Conservation (phyloP, 1,284 basidiomycete genomes). For the Apiotrichum montevideense region DNA sequence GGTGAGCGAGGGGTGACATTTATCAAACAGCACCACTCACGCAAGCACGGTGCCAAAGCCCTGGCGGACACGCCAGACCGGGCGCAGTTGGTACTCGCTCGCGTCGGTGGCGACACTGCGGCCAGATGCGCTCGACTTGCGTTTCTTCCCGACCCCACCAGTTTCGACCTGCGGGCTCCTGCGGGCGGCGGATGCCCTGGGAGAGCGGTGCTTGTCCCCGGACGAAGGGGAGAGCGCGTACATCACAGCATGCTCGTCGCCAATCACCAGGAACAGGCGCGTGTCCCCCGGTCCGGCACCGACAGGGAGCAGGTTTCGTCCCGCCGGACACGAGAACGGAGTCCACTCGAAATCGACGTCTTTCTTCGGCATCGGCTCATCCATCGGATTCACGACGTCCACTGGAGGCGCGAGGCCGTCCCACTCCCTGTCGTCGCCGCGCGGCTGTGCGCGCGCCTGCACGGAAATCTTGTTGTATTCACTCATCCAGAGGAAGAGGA, state of each 20-base stretch:
- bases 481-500: slow-evolving; percentile 57
- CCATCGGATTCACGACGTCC: slow-evolving; percentile 55
- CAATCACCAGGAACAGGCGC: slow-evolving; percentile 30
- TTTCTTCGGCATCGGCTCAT: slow-evolving; percentile 4
- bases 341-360: slow-evolving; percentile 30
- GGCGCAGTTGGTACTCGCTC: slow-evolving; percentile 26
- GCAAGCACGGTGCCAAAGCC: slow-evolving; percentile 43
- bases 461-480: slow-evolving; percentile 53
- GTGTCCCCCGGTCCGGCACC: neutral
- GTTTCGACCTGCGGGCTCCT: slow-evolving; percentile 36
- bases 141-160: slow-evolving; percentile 28
- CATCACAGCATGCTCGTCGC: slow-evolving; percentile 41
- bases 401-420: slow-evolving; percentile 31
- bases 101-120: slow-evolving; percentile 13
- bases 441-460: slow-evolving; percentile 56
- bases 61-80: slow-evolving; percentile 41
- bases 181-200: slow-evolving; percentile 21
- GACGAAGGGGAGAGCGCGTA: slow-evolving; percentile 13
- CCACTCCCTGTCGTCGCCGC: slow-evolving; percentile 21
- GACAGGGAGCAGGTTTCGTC: slow-evolving; percentile 30
- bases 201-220: neutral
- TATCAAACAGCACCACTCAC: slow-evolving; percentile 21
- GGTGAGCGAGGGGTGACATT: slow-evolving; percentile 25
- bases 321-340: slow-evolving; percentile 46
- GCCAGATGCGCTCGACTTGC: slow-evolving; percentile 34